Base-by-base conservation (phyloP, 345 rosid genomes). In the Boechera retrofracta region DNA sequence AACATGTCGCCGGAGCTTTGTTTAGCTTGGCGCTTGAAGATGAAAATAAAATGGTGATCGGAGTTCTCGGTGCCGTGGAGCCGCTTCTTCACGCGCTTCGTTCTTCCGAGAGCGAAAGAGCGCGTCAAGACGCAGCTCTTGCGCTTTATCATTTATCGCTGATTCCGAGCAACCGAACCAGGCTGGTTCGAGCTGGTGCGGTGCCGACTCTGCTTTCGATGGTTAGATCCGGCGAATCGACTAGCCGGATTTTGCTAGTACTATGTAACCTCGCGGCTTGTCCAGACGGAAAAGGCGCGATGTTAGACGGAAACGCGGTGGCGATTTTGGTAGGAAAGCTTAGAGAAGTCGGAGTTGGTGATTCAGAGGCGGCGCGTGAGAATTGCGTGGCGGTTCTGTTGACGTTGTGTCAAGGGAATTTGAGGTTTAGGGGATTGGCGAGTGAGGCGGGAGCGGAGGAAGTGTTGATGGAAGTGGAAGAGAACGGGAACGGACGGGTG, bases 11-110 rank as follows among this genome's bases (percentile, higher is more conserved):
- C 5, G 98, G 96, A 5, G 92, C 89, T 12, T 60, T 94, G 36
- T 94, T 94, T 55, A 94, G 98, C 51, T 81, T 94, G 51, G 89
- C 97, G 41, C 66, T 91, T 6, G 96, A 94, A 29, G 93, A 91
- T n/a, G 87, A 89, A 67, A 94, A 87, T 72, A 90, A 89, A 76
- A 90, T 89, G 85, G 97, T 93, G 39, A 90, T 94, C 2, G 98
- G 94, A 21, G 97, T 88, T 15, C 77, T 94, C 9, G 97, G 98
- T 5, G 97, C 93, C 63, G 79, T 94, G 76, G 91, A 87, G 75
- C 94, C 97, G 18, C 82, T 94, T 7, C 77, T 94, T 64, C 89
- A 88, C 67, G 87, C 89, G 28, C 84, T 94, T 7, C 83, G 93
- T 48, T 79, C 82, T 12, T 85, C 90, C 0, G 91, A 86, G 26